Conservation (phyloP, 176 grass and related monocot genomes). For the Triticum urartu region DNA sequence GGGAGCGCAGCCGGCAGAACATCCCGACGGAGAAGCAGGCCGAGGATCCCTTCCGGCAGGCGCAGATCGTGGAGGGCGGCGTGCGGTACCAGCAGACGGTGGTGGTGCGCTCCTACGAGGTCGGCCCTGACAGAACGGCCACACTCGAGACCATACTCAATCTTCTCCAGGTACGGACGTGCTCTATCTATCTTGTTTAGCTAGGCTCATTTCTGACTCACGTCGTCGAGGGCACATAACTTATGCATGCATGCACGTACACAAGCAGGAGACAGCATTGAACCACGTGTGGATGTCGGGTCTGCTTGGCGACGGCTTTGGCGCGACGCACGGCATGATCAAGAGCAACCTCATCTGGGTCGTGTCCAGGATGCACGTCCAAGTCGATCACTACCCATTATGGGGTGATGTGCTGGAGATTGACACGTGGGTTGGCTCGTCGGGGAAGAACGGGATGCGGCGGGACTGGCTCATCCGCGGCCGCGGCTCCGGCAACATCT, state of each 20-base stretch:
- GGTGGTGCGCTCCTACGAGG: conserved; percentile 64
- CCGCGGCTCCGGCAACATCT: conserved; percentile 27
- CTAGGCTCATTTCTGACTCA: neutral
- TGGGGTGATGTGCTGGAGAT: conserved; percentile 74
- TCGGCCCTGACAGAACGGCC: conserved; percentile 55
- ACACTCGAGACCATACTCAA: conserved; percentile 65
- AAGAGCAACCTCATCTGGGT: conserved; percentile 79
- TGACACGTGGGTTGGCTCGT: conserved; percentile 66
- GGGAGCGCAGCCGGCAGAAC: conserved; percentile 40
- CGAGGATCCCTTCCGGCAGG: conserved; percentile 56
- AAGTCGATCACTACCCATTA: conserved; percentile 60
- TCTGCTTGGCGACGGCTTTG: conserved; percentile 65
- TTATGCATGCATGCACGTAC: neutral
- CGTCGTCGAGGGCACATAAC: neutral
- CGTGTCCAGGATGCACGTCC: conserved; percentile 68
- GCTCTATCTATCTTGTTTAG: neutral
- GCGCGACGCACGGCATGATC: conserved; percentile 73
- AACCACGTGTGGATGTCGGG: conserved; percentile 83
- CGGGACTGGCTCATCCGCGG: conserved; percentile 59
- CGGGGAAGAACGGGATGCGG: conserved; percentile 71
- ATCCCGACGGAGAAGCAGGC: conserved; percentile 63
- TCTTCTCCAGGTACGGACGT: conserved; percentile 51
- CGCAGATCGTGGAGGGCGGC: conserved; percentile 50
- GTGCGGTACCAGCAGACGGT: conserved; percentile 65
- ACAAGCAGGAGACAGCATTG: conserved; percentile 52